A percentile compares a stretch with the other conserved stretches of the same genome.
These are phyloP conservation scores for Cochlearia excelsa DNA, from an alignment of 345 rosid genomes.

Conservation along the genomic window DNA sequence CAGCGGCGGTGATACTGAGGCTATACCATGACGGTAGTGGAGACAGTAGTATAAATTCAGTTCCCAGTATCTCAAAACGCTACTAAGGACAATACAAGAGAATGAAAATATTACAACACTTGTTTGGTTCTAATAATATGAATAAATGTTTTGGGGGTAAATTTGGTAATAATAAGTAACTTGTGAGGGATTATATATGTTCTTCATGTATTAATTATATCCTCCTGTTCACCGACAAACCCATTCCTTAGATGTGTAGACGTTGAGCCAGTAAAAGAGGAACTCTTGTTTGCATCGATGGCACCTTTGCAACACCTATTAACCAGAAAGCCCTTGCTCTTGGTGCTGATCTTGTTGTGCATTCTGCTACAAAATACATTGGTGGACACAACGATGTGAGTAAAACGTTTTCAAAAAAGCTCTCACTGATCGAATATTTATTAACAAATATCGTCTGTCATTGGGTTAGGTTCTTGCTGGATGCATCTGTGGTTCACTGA, in stretches of 20 bases:
- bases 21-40: slow-evolving; percentile 60
- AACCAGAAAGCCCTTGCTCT: slow-evolving; percentile 93
- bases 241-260: slow-evolving; percentile 96
- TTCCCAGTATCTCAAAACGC: slow-evolving; percentile 72
- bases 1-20: slow-evolving; percentile 73
- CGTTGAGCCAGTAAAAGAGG: slow-evolving; percentile 80
- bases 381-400: slow-evolving; percentile 97
- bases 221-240: slow-evolving; percentile 65
- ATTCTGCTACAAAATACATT: slow-evolving; percentile 88
- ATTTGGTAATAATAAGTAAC: too few relatives aligned
- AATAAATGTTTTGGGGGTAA: too few relatives aligned
- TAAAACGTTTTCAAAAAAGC: slow-evolving; percentile 7
- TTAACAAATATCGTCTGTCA: slow-evolving; percentile 2
- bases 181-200: too few relatives aligned
- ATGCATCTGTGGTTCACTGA: slow-evolving; percentile 77
- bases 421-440: neutral
- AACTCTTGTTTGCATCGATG: slow-evolving; percentile 92
- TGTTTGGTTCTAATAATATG: too few relatives aligned
- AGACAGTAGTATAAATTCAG: slow-evolving; percentile 48
- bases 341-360: slow-evolving; percentile 95
- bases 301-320: slow-evolving; percentile 97
- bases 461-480: slow-evolving; percentile 83
- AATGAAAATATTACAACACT: too few relatives aligned
- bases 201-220: too few relatives aligned
- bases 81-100: slow-evolving; percentile 21